These are phyloP conservation scores for Spatholobus suberectus DNA, from an alignment of 306 rosid genomes.

Conservation along the genomic window DNA sequence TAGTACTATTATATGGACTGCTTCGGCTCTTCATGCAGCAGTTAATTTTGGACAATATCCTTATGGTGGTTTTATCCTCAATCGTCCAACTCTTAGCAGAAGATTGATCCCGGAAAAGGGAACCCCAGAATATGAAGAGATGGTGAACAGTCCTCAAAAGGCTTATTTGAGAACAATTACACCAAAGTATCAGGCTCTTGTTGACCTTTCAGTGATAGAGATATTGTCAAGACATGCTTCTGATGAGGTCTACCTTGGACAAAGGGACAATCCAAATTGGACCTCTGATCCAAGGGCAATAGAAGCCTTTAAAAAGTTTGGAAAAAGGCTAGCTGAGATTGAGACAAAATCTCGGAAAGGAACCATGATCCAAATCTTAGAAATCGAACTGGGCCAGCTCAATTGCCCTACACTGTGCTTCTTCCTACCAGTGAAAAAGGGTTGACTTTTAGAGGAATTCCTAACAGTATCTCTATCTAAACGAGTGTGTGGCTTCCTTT, in stretches of 20 bases:
- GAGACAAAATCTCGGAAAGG: conserved; percentile 38
- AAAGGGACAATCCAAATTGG: conserved; percentile 47
- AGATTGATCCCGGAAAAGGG: conserved; percentile 61
- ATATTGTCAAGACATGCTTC: conserved; percentile 52
- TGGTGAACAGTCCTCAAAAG: conserved; percentile 42
- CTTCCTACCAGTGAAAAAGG: conserved; percentile 63
- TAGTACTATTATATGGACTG: conserved; percentile 20
- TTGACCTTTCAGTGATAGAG: conserved; percentile 57
- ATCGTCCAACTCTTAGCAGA: conserved; percentile 68
- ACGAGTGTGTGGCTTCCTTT: neutral
- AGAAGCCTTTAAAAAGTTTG: conserved; percentile 35
- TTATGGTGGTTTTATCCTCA: conserved; percentile 48
- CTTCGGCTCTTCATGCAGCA: conserved; percentile 40
- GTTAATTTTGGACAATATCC: conserved; percentile 47
- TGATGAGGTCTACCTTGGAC: conserved; percentile 51
- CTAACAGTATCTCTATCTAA: conserved; percentile 70
- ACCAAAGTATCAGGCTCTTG: conserved; percentile 50
- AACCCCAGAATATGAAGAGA: conserved; percentile 58
- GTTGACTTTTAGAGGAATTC: conserved; percentile 70
- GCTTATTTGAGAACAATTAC: conserved; percentile 63
- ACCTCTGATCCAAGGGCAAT: conserved; percentile 21
- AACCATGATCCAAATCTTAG: conserved; percentile 48
- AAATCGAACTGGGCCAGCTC: conserved; percentile 63
- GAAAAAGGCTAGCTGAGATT: conserved; percentile 20
- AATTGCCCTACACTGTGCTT: conserved; percentile 69